Evolutionary conservation across 2,329 filamentous ascomycete genomes (phyloP).

Genomic region (Zalaria obscura): DNA sequence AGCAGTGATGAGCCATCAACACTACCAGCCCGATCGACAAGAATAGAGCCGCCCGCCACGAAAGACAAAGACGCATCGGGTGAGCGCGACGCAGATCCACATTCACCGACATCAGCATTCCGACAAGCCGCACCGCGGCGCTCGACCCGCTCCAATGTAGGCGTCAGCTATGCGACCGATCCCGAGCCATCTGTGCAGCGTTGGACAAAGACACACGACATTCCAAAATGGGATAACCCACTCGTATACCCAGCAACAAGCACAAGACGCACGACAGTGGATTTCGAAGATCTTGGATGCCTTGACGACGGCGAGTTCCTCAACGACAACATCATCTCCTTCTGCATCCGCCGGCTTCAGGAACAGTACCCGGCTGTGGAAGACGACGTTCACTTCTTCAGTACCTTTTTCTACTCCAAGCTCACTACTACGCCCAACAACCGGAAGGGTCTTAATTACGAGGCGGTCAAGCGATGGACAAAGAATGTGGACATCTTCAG

Average conservation of each 20-base stretch:
- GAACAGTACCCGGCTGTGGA: conserved; percentile 23
- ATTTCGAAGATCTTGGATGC: conserved; percentile 57
- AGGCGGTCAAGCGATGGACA: conserved; percentile 78
- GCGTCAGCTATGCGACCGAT: neutral
- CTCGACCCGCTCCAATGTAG: no score
- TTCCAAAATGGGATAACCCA: conserved; percentile 23
- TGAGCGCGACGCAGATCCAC: no score
- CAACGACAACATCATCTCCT: conserved; percentile 85
- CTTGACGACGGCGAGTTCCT: conserved; percentile 76
- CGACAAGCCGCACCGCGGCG: no score
- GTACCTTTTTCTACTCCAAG: conserved; percentile 78
- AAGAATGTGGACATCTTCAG: conserved; percentile 68
- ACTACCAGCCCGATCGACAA: no score
- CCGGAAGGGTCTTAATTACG: conserved; percentile 57
- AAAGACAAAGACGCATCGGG: no score
- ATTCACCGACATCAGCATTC: no score
- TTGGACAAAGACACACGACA: conserved; percentile 1
- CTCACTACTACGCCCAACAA: conserved; percentile 47
- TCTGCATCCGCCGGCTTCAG: conserved; percentile 52
- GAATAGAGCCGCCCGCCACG: no score
- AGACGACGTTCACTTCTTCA: conserved; percentile 69
- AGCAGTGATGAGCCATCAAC: no score
- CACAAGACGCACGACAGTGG: conserved; percentile 49
- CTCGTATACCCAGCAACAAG: conserved; percentile 47
- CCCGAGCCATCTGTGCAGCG: neutral